These are phyloP conservation scores for Trichoderma sp. DNA, from an alignment of 2,329 filamentous ascomycete species.

Conservation along the genomic window DNA sequence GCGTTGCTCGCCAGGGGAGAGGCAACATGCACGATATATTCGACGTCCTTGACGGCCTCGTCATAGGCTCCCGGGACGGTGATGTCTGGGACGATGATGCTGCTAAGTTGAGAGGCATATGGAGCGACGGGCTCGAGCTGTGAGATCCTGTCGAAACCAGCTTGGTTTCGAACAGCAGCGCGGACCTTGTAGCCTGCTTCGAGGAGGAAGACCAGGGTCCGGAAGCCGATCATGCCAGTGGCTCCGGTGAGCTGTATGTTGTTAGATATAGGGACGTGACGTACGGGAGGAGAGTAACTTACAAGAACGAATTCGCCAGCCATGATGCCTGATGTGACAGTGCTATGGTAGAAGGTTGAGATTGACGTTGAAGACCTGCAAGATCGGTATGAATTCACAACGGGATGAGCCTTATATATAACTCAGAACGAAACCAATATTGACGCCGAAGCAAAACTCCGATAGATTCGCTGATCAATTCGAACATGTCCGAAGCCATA, in stretches of 20 bases:
- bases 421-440: background rate
- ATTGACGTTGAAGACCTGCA: background rate
- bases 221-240: slow-evolving; percentile 39
- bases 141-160: slow-evolving; percentile 29
- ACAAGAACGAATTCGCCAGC: slow-evolving; percentile 25
- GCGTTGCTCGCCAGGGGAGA: slow-evolving; percentile 32
- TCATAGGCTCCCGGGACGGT: slow-evolving; percentile 43
- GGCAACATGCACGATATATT: slow-evolving; percentile 42
- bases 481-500: no score
- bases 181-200: slow-evolving; percentile 37
- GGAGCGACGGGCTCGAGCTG: slow-evolving; percentile 22
- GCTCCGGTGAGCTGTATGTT: slow-evolving; percentile 35
- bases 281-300: background rate
- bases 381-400: no score
- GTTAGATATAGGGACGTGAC: background rate
- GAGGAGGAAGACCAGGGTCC: slow-evolving; percentile 34
- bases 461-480: background rate
- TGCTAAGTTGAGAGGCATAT: slow-evolving; percentile 31
- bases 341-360: background rate
- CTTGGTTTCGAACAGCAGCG: slow-evolving; percentile 36
- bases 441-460: background rate
- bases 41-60: slow-evolving; percentile 41
- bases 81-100: slow-evolving; percentile 44
- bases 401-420: background rate
- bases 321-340: background rate